Conservation (phyloP, 2,329 filamentous ascomycete genomes). For the Alternaria arborescens region DNA sequence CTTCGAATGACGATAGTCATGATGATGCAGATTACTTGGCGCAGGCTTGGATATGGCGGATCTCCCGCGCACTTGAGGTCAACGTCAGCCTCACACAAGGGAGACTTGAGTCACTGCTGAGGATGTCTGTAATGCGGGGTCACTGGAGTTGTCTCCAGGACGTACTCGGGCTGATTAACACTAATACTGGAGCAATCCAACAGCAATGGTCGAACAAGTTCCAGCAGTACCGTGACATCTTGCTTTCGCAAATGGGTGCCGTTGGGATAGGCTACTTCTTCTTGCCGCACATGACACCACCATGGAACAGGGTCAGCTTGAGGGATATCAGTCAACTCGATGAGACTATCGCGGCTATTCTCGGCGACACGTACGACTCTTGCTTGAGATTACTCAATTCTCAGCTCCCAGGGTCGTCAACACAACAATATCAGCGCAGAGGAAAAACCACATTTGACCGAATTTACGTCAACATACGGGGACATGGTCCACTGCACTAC, state of each 20-base stretch:
- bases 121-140: too few relatives aligned
- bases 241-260: neutral
- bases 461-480: too few relatives aligned
- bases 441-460: too few relatives aligned
- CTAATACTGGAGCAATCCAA: too few relatives aligned
- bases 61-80: neutral
- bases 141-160: too few relatives aligned
- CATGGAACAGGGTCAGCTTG: neutral
- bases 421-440: too few relatives aligned
- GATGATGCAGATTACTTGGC: conserved; percentile 15
- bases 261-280: neutral
- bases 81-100: neutral
- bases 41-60: conserved; percentile 20
- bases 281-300: neutral
- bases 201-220: neutral
- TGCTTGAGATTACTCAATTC: too few relatives aligned
- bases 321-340: neutral
- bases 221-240: neutral
- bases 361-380: too few relatives aligned
- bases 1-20: conserved; percentile 12
- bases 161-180: too few relatives aligned
- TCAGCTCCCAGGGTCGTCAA: too few relatives aligned
- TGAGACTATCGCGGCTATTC: neutral
- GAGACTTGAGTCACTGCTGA: too few relatives aligned
- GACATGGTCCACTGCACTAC: too few relatives aligned